Conservation (phyloP, 352 stramenopile species). For the Globisporangium takayamanum region DNA sequence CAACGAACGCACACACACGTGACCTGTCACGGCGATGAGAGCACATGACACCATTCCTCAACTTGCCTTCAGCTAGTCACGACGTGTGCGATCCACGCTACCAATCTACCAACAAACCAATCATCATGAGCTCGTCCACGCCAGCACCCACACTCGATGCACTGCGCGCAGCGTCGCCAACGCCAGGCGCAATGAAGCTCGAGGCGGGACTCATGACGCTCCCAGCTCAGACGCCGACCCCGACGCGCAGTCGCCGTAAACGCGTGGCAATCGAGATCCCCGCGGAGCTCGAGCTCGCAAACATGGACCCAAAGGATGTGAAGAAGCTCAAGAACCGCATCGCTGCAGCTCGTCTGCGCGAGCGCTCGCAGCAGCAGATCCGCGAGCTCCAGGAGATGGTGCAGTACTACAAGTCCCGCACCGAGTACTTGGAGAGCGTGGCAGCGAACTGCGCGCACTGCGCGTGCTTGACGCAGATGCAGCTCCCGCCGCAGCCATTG, state of each 20-base stretch:
- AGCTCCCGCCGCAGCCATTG: neutral
- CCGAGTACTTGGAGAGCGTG: conserved; percentile 28
- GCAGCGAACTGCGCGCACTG: conserved; percentile 24
- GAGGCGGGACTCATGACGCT: conserved; percentile 8
- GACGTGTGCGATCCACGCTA: too few species aligned
- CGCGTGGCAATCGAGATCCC: conserved; percentile 46
- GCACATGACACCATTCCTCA: too few species aligned
- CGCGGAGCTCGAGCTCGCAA: conserved; percentile 16
- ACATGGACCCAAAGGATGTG: conserved; percentile 35
- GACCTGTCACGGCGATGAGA: too few species aligned
- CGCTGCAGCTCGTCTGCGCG: conserved; percentile 28
- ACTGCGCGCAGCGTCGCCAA: neutral
- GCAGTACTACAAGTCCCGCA: conserved; percentile 24
- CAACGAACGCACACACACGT: too few species aligned
- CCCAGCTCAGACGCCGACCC: neutral
- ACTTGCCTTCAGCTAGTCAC: too few species aligned
- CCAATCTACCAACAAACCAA: neutral
- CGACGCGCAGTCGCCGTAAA: conserved; percentile 30
- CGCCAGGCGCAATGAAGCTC: conserved; percentile 8
- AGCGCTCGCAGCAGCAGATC: conserved; percentile 43
- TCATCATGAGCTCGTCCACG: neutral
- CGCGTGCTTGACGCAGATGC: conserved; percentile 3
- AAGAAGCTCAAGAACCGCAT: conserved; percentile 57
- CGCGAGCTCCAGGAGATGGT: conserved; percentile 34
- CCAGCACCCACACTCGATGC: neutral